Conservation (phyloP, 1,139 yeast species). For the Zygoascus meyerae region DNA sequence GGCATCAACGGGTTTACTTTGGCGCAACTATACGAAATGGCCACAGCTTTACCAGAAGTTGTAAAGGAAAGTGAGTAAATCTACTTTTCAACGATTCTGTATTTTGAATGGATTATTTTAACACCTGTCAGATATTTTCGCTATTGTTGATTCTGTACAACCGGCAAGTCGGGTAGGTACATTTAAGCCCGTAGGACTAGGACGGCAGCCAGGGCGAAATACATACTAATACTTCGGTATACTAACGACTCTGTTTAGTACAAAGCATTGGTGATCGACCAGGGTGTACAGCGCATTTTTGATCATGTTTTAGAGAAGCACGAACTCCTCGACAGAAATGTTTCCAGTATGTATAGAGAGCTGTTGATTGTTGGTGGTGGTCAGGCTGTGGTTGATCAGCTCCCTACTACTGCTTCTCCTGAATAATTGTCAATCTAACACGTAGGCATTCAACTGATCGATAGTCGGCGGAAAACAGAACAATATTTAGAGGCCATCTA, state of each 20-base stretch:
- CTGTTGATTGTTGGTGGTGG: neutral
- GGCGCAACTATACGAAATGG: conserved; percentile 11
- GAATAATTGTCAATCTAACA: neutral
- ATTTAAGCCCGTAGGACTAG: neutral
- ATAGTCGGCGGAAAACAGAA: conserved; percentile 45
- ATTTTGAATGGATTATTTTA: neutral
- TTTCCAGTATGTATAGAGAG: conserved; percentile 26
- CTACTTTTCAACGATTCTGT: neutral
- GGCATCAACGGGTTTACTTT: neutral
- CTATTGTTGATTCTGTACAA: conserved; percentile 32
- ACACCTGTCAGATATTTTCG: conserved; percentile 23
- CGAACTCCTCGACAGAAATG: conserved; percentile 38
- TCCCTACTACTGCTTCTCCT: neutral
- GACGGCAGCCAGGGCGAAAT: too few relatives aligned
- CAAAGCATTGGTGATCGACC: conserved; percentile 40
- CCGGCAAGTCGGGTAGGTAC: conserved; percentile 28
- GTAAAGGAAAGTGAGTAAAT: conserved; percentile 20
- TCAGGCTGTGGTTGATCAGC: neutral
- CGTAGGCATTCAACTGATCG: conserved; percentile 48
- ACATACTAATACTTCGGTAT: neutral
- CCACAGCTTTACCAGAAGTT: conserved; percentile 20
- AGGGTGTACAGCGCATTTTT: conserved; percentile 33
- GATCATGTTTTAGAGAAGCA: conserved; percentile 33
- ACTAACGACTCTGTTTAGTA: conserved; percentile 23
- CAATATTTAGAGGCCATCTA: conserved; percentile 54